phyloP scores from a whole-genome alignment of 805 yeast genomes.

The Debaryomyces castellii region DNA sequence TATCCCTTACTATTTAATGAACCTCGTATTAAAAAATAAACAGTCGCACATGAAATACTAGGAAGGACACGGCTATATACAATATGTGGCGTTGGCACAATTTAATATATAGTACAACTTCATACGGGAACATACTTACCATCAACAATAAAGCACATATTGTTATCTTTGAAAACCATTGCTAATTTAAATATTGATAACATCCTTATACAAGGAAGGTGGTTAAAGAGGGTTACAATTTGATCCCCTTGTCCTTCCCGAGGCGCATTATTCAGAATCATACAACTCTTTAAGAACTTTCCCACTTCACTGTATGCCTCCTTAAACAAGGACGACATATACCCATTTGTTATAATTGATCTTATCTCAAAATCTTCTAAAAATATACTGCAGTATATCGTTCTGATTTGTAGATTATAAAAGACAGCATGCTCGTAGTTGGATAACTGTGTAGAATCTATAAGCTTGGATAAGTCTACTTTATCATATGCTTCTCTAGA shows the following conservation, averaged over 20 bases:
- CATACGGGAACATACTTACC: background rate
- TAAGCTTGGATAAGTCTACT: conserved; percentile 10
- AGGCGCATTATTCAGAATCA: background rate
- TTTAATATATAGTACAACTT: no score
- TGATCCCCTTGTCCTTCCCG: no score
- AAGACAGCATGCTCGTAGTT: conserved; percentile 14
- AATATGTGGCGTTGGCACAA: background rate
- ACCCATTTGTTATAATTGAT: background rate
- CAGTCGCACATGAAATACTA: no score
- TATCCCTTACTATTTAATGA: background rate
- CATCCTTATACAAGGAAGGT: background rate
- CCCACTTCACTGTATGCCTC: background rate
- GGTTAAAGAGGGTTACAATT: background rate
- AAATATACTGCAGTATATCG: background rate
- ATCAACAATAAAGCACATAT: background rate
- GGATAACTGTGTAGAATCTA: conserved; percentile 2
- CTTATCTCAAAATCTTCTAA: background rate
- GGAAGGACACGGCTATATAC: background rate
- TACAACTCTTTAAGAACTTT: background rate
- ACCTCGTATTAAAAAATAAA: background rate
- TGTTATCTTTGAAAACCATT: background rate
- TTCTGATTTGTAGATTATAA: conserved; percentile 3
- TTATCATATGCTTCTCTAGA: conserved; percentile 13
- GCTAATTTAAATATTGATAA: conserved; percentile 3
- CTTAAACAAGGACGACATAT: conserved; percentile 1